These are phyloP conservation scores for Bolboschoenoplectus hybrid DNA, from an alignment of 202 grass and related monocot genomes.

Conservation along the genomic window DNA sequence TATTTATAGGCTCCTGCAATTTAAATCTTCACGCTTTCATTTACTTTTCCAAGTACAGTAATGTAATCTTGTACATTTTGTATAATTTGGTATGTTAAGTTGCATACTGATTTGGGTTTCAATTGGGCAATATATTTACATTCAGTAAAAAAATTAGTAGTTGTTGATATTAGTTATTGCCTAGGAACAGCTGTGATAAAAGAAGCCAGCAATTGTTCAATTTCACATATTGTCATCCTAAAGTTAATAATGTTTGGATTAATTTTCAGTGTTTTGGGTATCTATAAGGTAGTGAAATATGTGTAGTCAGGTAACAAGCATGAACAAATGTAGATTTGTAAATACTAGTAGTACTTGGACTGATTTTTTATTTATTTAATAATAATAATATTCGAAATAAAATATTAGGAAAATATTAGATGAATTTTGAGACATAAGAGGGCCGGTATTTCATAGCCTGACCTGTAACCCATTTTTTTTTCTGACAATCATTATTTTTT, in stretches of 20 bases:
- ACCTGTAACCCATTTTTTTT: no score
- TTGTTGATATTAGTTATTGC: background rate
- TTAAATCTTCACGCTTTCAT: background rate
- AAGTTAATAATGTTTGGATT: background rate
- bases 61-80: conserved; percentile 1
- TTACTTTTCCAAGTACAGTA: background rate
- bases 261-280: background rate
- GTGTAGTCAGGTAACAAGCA: background rate
- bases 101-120: background rate
- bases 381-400: no score
- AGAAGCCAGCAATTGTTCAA: background rate
- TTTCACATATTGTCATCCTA: background rate
- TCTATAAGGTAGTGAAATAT: background rate
- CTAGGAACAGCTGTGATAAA: background rate
- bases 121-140: background rate
- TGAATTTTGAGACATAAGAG: no score
- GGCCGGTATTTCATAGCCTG: no score
- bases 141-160: background rate
- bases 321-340: background rate
- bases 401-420: no score
- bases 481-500: no score
- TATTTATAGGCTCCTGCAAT: background rate
- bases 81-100: conserved; percentile 1
- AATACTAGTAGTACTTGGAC: no score
- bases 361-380: no score